Base-by-base conservation (phyloP, 163 green algal genomes). In the Trebouxia gelatinosa region DNA sequence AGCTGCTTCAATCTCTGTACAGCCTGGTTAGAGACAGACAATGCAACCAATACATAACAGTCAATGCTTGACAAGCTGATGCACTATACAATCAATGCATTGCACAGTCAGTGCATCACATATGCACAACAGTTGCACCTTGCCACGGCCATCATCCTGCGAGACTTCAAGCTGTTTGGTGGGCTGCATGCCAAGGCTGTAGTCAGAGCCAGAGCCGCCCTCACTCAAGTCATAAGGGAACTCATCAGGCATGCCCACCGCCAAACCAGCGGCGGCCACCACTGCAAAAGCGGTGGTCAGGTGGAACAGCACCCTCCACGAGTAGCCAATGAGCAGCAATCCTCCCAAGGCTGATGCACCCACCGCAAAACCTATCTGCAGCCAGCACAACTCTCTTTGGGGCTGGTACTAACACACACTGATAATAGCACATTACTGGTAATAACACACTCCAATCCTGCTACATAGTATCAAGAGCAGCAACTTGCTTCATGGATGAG, bases 261-360 rank as follows among this genome's bases (percentile, higher is more conserved):
- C 35, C 37, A 72, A 37, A 26, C 19, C 6, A 11, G 43, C 43
- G 11, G 13, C 5, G 4, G 68, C 39, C 68, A 76, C 62, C 48
- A 74, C 39, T 16, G 74, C 74, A 39, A 74, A 43, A 11, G 43
- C 31, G 6, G 74, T 64, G 26, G 64, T 59, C 38, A 70, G 57
- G 59, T 74, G 65, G 57, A 71, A 80, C 28, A 80, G 74, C 58
- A 57, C n/a, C 6, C 64, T 58, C 74, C 74, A 74, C 17, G 65
- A 64, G 13, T 54, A 23, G n/a, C 58, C 58, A 29, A 74, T 71
- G 16, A 80, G 74, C 74, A 80, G 74, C 58, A 80, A 35, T 5
- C 62, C 58, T 29, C 74, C 59, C 37, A 80, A 39, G 5, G 65
- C 40, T 29, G 48, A 70, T 66, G 58, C 62, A 21, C 74, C 74